These are phyloP conservation scores for Suillus cothurnatus DNA, from an alignment of 768 basidiomycete genomes.

Conservation along the genomic window DNA sequence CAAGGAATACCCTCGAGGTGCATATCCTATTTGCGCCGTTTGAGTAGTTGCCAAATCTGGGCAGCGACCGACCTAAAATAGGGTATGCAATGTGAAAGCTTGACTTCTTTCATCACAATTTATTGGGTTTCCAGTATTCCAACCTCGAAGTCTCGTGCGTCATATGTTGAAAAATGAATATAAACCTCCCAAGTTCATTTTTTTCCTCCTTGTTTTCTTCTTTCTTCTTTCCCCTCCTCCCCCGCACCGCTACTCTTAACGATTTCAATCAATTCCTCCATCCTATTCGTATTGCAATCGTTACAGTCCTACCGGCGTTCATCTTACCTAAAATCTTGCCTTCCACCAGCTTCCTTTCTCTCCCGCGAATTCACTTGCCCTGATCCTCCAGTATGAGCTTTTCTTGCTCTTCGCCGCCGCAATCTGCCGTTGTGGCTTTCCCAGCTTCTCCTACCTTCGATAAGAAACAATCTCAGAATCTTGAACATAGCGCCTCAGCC, in stretches of 20 bases:
- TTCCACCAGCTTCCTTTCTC: constrained; percentile 16
- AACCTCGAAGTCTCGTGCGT: constrained; percentile 32
- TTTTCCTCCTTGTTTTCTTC: constrained; percentile 9
- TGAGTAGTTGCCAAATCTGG: constrained; percentile 30
- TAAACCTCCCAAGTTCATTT: constrained; percentile 23
- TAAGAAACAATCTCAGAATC: constrained; percentile 12
- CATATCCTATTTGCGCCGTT: constrained; percentile 17
- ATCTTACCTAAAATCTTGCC: constrained; percentile 17
- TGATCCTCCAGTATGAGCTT: constrained; percentile 31
- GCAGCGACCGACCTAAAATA: constrained; percentile 11
- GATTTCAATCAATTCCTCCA: constrained; percentile 20
- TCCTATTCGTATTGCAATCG: constrained; percentile 15
- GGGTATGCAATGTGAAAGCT: constrained; percentile 18
- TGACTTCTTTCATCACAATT: constrained; percentile 24
- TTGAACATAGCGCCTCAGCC: constrained; percentile 9
- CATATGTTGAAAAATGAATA: constrained; percentile 22
- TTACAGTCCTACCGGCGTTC: constrained; percentile 19
- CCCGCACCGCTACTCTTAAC: constrained; percentile 13
- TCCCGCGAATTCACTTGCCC: constrained; percentile 17
- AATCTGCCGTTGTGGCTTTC: constrained; percentile 22
- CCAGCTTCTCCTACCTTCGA: constrained; percentile 15
- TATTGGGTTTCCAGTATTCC: constrained; percentile 22
- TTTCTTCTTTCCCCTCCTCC: constrained; percentile 17
- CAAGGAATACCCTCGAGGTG: not conserved
- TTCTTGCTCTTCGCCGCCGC: constrained; percentile 28